Conservation (phyloP, 2,329 filamentous ascomycete genomes). For the Claviceps purpurea region DNA sequence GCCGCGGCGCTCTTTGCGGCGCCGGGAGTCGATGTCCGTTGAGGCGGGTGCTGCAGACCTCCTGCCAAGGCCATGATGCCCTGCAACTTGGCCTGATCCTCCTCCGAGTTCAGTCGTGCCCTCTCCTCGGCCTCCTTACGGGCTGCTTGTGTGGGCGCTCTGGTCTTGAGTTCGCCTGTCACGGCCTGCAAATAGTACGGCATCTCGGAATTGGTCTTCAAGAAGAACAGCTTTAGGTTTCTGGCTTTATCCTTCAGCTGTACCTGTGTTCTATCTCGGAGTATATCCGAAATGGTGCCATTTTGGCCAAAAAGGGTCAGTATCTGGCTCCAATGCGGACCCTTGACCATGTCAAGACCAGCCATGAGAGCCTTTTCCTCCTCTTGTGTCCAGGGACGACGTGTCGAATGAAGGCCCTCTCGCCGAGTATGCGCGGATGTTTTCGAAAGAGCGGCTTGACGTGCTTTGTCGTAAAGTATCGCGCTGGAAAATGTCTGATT, state of each 20-base stretch:
- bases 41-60: slow-evolving; percentile 32
- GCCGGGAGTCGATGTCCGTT: slow-evolving; percentile 8
- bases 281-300: slow-evolving; percentile 66
- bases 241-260: slow-evolving; percentile 87
- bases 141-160: slow-evolving; percentile 62
- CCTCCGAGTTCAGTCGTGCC: slow-evolving; percentile 42
- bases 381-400: slow-evolving; percentile 75
- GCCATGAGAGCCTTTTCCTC: slow-evolving; percentile 86
- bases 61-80: slow-evolving; percentile 44
- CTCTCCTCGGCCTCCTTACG: slow-evolving; percentile 54
- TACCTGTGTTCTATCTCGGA: slow-evolving; percentile 82
- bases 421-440: slow-evolving; percentile 40
- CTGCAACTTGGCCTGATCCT: slow-evolving; percentile 46
- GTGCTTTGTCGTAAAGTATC: slow-evolving; percentile 43
- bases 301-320: slow-evolving; percentile 69
- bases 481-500: slow-evolving; percentile 43
- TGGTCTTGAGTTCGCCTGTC: slow-evolving; percentile 78
- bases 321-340: slow-evolving; percentile 89
- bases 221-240: slow-evolving; percentile 80
- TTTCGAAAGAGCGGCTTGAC: slow-evolving; percentile 45
- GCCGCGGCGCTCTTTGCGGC: slow-evolving; percentile 3
- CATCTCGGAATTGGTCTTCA: slow-evolving; percentile 85
- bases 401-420: slow-evolving; percentile 45
- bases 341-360: slow-evolving; percentile 76
- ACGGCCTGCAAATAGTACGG: slow-evolving; percentile 79